Base-by-base conservation (phyloP, 129 eudicot species). In the Centaurea solstitialis region DNA sequence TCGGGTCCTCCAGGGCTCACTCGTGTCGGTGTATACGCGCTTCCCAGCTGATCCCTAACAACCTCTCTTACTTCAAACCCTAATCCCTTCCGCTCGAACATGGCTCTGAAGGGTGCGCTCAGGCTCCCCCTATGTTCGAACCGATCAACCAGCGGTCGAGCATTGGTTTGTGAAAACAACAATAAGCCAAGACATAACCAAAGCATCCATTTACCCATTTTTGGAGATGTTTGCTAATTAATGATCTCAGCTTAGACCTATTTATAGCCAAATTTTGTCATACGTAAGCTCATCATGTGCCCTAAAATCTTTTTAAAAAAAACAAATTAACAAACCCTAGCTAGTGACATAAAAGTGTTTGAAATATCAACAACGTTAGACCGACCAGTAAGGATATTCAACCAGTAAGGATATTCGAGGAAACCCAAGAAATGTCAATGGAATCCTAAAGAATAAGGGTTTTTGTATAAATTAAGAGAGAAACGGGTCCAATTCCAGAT, bases 1-100 rank as follows among this genome's bases (percentile, higher is more conserved):
- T 76, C 86, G 6, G 86, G 81, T 76, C 86, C 86, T 69, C 78
- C 86, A 4, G 86, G 86, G 81, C 81, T 82, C 9, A 82, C 9
- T 40, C 86, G 81, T 26, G 73, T 57, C 18, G 72, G 86, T 0
- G 15, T 43, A 68, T 82, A 82, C 9, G 23, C n/a, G 12, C 30
- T 82, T 70, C 50, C 77, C 1, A 26, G 30, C 3, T 73, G 84
- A 22, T 73, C 73, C 68, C 13, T 73, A 62, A 7, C 64, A 73
- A 4, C 53, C 7, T 65, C 75, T 65, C 26, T 66, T 5, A 75
- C 74, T 18, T 77, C 43, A 65, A 61, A 77, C 35, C 61, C 75
- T 62, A 40, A 72, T 11, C 22, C 17, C 79, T 76, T 76, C 50
- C 5, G 77, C 57, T 76, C 18, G 66, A 76, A 82, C 78, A 76